Evolutionary conservation across 2,329 filamentous ascomycete genomes (phyloP).

Genomic region (Aspergillus hiratsukae): DNA sequence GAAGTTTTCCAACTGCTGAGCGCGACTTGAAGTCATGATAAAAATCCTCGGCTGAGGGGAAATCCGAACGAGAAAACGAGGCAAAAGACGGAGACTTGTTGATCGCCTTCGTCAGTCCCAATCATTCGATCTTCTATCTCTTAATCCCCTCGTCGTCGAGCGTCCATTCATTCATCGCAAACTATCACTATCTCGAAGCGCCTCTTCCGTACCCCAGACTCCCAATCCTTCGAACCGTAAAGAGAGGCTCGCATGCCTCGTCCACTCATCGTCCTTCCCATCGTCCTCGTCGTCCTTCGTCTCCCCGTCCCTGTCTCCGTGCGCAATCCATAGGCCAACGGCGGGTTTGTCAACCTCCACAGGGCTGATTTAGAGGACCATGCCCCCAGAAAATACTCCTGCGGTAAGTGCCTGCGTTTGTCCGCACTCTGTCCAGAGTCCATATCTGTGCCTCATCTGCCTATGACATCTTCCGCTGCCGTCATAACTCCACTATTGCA

Average conservation of each 20-base stretch:
- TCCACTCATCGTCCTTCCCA: neutral
- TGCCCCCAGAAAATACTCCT: conserved; percentile 43
- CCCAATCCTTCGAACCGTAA: neutral
- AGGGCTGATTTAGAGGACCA: conserved; percentile 16
- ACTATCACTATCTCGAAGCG: neutral
- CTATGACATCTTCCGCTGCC: neutral
- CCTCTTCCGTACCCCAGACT: neutral
- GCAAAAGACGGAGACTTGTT: neutral
- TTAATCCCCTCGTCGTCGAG: neutral
- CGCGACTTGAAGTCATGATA: neutral
- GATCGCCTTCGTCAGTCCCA: neutral
- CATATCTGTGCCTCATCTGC: neutral
- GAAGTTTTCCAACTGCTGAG: neutral
- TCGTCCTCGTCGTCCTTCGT: neutral
- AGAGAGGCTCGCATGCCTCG: neutral
- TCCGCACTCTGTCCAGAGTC: neutral
- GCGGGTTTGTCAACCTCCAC: conserved; percentile 1
- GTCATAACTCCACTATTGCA: neutral
- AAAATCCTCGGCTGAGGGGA: neutral
- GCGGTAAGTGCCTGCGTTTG: conserved; percentile 30
- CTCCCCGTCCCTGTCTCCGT: neutral
- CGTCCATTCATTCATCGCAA: neutral
- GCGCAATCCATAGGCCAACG: neutral
- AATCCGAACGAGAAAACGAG: neutral
- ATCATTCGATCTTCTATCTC: neutral